Percentiles rank a stretch among this genome's conserved stretches.
Conservation (phyloP, 306 rosid genomes). For the Spatholobus suberectus region DNA sequence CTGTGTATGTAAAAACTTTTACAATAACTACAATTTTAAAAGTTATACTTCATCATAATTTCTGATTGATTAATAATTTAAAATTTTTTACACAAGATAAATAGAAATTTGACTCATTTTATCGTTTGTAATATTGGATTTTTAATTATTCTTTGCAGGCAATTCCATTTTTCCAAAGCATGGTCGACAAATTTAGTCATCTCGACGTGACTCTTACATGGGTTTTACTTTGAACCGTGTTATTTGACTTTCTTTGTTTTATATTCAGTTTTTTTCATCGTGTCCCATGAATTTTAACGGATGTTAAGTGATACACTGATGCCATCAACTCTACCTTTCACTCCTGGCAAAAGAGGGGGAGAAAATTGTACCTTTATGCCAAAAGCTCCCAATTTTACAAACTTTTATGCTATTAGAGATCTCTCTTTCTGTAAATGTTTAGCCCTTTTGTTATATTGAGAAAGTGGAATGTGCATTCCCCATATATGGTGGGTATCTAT, state of each 20-base stretch:
- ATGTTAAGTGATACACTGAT: neutral
- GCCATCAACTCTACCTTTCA: neutral
- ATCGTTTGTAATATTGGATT: neutral
- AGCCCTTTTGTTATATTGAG: conserved; percentile 12
- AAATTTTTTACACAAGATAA: too few species aligned
- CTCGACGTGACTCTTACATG: neutral
- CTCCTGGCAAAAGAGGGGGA: neutral
- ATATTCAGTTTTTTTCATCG: neutral
- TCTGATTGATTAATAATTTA: too few species aligned
- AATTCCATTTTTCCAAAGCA: neutral
- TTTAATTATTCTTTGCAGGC: neutral
- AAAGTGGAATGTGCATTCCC: conserved; percentile 17
- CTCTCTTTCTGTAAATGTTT: neutral
- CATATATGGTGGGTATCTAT: neutral
- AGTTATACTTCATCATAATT: too few species aligned
- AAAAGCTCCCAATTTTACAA: neutral
- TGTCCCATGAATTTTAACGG: neutral
- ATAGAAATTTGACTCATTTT: too few species aligned
- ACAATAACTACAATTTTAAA: too few species aligned
- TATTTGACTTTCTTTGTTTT: neutral
- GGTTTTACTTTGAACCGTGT: conserved; percentile 16
- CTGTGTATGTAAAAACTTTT: too few species aligned
- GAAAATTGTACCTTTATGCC: conserved; percentile 1
- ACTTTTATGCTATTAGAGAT: neutral
- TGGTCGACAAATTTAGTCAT: neutral